A percentile compares a stretch with the other conserved stretches of the same genome.
phyloP scores from a whole-genome alignment of 441 rosid species.

The Omphalea diandra region DNA sequence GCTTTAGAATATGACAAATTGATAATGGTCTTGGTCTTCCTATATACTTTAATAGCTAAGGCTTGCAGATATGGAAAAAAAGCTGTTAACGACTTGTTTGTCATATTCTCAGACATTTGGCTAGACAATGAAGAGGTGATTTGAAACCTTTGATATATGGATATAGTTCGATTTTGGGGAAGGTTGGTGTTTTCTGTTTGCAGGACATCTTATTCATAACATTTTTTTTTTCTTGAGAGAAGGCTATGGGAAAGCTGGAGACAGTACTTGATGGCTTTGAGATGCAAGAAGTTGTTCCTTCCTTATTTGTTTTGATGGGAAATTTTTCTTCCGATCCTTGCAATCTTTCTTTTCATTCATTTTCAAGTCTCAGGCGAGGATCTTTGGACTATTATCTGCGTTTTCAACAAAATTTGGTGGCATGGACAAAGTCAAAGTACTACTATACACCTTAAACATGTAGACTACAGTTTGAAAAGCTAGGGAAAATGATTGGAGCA shows the following conservation, averaged over 20 bases:
- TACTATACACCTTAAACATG: constrained; percentile 14
- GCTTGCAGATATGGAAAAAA: constrained; percentile 61
- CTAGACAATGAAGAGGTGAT: constrained; percentile 83
- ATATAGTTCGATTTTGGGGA: background rate
- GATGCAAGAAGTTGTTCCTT: constrained; percentile 76
- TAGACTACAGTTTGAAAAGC: constrained; percentile 73
- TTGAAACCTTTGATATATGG: constrained; percentile 10
- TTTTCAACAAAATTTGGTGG: constrained; percentile 2
- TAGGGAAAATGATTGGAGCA: constrained; percentile 68
- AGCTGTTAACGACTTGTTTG: constrained; percentile 81
- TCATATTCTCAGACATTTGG: constrained; percentile 89
- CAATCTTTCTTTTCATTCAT: constrained; percentile 74
- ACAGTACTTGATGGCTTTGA: constrained; percentile 74
- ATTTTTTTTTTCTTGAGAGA: constrained; percentile 52
- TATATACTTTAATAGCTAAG: constrained; percentile 53
- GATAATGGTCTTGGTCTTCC: constrained; percentile 33
- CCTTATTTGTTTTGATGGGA: constrained; percentile 95
- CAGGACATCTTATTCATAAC: constrained; percentile 34
- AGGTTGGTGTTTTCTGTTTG: background rate
- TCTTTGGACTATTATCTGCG: constrained; percentile 1
- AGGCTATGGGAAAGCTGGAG: constrained; percentile 79
- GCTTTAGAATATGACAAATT: constrained; percentile 16
- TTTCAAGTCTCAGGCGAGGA: constrained; percentile 72
- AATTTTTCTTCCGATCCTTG: constrained; percentile 81
- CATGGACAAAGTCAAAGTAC: constrained; percentile 13